Conservation (phyloP, 495 filamentous ascomycete species). For the Hypoxylon lienhwacheense region DNA sequence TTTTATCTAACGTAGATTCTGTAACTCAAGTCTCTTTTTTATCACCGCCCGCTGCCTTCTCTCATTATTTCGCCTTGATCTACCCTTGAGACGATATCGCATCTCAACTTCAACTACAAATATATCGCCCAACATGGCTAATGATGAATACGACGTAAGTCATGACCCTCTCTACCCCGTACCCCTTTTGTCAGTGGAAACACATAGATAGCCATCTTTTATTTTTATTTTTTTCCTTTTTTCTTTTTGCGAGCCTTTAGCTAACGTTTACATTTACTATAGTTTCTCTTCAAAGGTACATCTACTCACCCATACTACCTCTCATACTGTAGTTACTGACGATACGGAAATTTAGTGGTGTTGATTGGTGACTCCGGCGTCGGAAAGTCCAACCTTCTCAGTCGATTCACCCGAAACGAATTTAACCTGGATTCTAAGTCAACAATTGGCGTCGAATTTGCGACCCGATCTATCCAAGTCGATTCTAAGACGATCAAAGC, state of each 20-base stretch:
- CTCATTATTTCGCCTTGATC: not conserved
- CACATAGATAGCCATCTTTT: no score
- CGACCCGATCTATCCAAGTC: slow-evolving; percentile 97
- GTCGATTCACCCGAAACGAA: slow-evolving; percentile 99
- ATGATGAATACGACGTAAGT: slow-evolving; percentile 99
- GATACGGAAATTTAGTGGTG: slow-evolving; percentile 66
- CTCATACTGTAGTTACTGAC: slow-evolving; percentile 39
- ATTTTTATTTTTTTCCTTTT: no score
- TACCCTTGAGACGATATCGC: slow-evolving; percentile 7
- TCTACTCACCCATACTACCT: slow-evolving; percentile 10
- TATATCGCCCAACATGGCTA: slow-evolving; percentile 72
- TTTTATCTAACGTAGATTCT: no score
- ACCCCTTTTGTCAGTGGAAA: slow-evolving; percentile 4
- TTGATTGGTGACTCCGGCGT: slow-evolving; percentile 98
- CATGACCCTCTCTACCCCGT: not conserved
- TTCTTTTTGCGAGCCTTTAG: slow-evolving; percentile 25
- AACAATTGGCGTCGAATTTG: slow-evolving; percentile 99
- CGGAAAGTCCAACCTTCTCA: slow-evolving; percentile 99
- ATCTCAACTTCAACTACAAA: slow-evolving; percentile 12
- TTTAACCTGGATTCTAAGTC: slow-evolving; percentile 99
- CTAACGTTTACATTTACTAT: slow-evolving; percentile 38
- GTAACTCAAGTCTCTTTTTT: no score
- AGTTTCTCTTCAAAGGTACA: slow-evolving; percentile 99
- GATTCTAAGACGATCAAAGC: slow-evolving; percentile 99
- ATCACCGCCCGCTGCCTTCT: slow-evolving; percentile 5